Evolutionary conservation across 2,329 filamentous ascomycete species (phyloP), one percentile per base, ranked within the genome.

Genomic region (Trichophyton rubrum): DNA sequence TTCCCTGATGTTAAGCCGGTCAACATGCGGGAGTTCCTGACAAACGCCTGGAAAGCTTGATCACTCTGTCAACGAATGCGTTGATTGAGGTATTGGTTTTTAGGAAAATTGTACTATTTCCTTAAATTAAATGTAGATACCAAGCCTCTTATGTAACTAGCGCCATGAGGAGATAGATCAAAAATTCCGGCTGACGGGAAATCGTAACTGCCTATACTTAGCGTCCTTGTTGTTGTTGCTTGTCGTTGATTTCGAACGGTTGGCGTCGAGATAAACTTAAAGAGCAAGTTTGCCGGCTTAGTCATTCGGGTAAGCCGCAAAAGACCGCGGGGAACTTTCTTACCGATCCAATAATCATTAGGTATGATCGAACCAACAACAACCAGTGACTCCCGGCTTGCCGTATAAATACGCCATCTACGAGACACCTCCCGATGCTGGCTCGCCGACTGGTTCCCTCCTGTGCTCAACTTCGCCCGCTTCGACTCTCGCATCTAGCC

Each of bases 41-140:
- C 35, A 13, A 58, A 41, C 2, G 35, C 56, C 11, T 58, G 56
- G 56, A 58, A 58, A 22, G n/a, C 51, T 35, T 55, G 51, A 55
- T 33, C 15, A 43, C 2, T n/a, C 9, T 13, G 9, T 13, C 8
- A 38, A 13, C 33, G 9, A 38, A 9, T 38, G 9, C 33, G 9
- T 13, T 13, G 33, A 13, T 38, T 1, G 3, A 38, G 33, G 9
- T 4, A 38, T 4, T 9, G 33, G 11, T 6, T 30, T 30, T 6
- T 30, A 7, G 27, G 27, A 30, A 30, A 30, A 30, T 3, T 27
- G 33, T 35, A 35, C 7, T 35, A 11, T 38, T 13, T 38, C 33
- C 11, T 13, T 3, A 3, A 3, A 13, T 38, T 11, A 3, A 13
- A 38, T 13, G 11, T 13, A 38, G 8, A 11, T 2, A 13, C 9